Base-by-base conservation (phyloP, 108 stramenopile species). In the Chaetoceros muelleri region DNA sequence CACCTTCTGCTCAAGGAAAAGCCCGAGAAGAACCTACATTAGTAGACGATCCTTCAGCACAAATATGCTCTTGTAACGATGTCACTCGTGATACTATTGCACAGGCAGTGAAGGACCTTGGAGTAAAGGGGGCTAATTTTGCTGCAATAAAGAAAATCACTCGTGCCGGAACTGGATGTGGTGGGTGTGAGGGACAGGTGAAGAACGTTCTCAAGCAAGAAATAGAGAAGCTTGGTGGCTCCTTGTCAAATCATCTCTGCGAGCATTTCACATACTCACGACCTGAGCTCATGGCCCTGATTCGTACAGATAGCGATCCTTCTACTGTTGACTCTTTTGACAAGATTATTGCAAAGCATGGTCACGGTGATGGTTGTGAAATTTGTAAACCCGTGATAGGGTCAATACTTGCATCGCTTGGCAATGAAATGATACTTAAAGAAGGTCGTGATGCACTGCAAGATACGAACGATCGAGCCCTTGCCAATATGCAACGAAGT, bases 401-500 rank as follows among this genome's bases (percentile, higher is more conserved):
- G 13, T 80, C 71, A 22, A 95, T 95, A 44, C 75, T 95, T 29
- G 87, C 94, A 1, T 91, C 89, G 1, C 64, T 87, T 21, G 58
- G 73, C 70, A 95, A 95, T 69, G 88, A 81, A 7, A 46, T 90
- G 55, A 71, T 89, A 50, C 55, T 95, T 40, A 81, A 78, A 55
- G 71, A 76, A n/a, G 81, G 77, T 27, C 73, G 81, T 20, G 81
- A 78, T 44, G 76, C 77, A 22, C 76, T 93, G 3, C 91, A 89
- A 74, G 94, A 95, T 58, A 95, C 94, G 44, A 95, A 95, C 54
- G 94, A 95, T 63, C 83, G 94, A 30, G 66, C 89, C 48, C 61
- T 95, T 28, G 94, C 84, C 47, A 95, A 95, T 66, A 95, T 95
- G 87, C 94, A 95, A 68, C 74, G 94, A 53, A 91, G 94, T 44